Base-by-base conservation (phyloP, 1,284 basidiomycete genomes). In the Ganoderma meredithae region DNA sequence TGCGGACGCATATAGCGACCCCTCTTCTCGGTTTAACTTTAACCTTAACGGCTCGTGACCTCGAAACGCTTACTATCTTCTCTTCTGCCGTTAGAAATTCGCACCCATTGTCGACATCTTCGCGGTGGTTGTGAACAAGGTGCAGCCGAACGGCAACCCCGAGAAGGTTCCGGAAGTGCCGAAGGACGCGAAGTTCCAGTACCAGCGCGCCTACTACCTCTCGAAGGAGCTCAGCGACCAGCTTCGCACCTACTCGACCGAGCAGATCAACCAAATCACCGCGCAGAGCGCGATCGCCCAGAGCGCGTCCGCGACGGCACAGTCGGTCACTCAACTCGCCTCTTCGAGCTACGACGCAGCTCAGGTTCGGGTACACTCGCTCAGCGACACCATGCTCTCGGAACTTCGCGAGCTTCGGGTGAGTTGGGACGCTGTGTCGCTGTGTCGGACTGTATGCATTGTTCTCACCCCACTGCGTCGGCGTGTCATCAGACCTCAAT, bases 81-180 rank as follows among this genome's bases (percentile, higher is more conserved):
- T 70, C 9, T 58, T 25, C 36, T 59, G 19, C 9, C 33, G 3
- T 6, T 27, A 94, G 91, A 83, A 84, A 72, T 88, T 94, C 73
- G 79, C 91, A 17, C 92, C 92, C 41, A 82, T 94, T 64, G 86
- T 94, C 36, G 86, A 94, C 76, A 89, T 88, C 73, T 83, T 94
- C 67, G 89, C 90, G 74, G 82, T 81, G 19, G 86, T 87, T 10
- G 85, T 92, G 47, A 83, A 84, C 70, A 86, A 84, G 55, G 77
- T 91, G 53, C 84, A 84, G 65, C 80, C 82, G 43, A 73, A 71
- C 66, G 72, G 69, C 60, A 62, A 63, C 9, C 58, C 71, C 22
- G 72, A 75, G 41, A 73, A 73, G 60, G 68, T 71, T 9, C 65
- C 74, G 5, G 69, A 73, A 41, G 33, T 69, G 9, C 62, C 76